Evolutionary conservation across 2,329 filamentous ascomycete genomes (phyloP).

Genomic region (Colletotrichum tropicicola): DNA sequence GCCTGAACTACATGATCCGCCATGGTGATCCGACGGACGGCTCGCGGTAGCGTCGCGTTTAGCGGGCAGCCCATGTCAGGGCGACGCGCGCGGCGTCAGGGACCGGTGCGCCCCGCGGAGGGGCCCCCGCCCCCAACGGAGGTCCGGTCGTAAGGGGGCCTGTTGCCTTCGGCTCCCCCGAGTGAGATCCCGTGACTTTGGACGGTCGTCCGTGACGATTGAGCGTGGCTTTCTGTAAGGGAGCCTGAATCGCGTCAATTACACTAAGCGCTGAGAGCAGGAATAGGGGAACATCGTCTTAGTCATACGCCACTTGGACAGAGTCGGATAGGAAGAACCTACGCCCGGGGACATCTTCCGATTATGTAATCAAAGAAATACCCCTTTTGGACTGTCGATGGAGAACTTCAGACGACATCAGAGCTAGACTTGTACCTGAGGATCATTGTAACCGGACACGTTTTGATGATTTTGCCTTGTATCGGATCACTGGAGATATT

Average conservation of each 20-base stretch:
- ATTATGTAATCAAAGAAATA: too few relatives aligned
- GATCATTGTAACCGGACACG: too few relatives aligned
- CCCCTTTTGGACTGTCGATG: too few relatives aligned
- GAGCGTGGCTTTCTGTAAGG: not conserved
- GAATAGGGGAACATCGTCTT: too few relatives aligned
- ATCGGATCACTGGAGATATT: too few relatives aligned
- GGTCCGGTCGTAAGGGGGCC: constrained; percentile 13
- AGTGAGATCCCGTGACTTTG: not conserved
- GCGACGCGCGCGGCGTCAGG: constrained; percentile 27
- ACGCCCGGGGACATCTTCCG: too few relatives aligned
- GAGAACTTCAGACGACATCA: too few relatives aligned
- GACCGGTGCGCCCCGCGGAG: constrained; percentile 6
- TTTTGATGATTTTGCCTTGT: too few relatives aligned
- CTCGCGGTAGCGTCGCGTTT: constrained; percentile 18
- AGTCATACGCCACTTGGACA: too few relatives aligned
- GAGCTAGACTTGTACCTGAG: too few relatives aligned
- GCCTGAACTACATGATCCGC: not conserved
- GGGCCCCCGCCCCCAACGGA: constrained; percentile 25
- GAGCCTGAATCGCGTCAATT: constrained; percentile 6
- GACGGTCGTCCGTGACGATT: not conserved
- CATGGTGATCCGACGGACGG: not conserved
- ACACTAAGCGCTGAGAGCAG: constrained; percentile 10
- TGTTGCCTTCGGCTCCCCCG: not conserved
- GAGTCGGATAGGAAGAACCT: too few relatives aligned
- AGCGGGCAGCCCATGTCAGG: constrained; percentile 16